Base-by-base conservation (phyloP, 2,329 filamentous ascomycete species). In the Aspergillus tamarii region DNA sequence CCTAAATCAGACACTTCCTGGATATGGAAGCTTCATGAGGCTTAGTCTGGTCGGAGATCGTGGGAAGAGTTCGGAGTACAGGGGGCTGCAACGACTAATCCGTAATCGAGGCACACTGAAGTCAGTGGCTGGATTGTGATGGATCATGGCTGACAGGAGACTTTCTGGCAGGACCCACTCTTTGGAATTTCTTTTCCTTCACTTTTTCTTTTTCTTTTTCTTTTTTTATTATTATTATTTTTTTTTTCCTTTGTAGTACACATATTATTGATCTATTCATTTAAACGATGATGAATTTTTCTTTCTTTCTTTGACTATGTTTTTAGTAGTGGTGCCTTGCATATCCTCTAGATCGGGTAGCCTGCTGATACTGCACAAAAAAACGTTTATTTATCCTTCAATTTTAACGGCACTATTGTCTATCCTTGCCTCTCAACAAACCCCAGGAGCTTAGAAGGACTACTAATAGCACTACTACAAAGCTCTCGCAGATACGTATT, bases 371-470 rank as follows among this genome's bases (percentile, higher is more conserved):
- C 39, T 41, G 16, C 39, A 41, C 39, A 41, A 19, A 41, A 19
- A 1, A 39, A 41, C 39, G 16, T 41, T 41, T 41, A 41, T 41
- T 41, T 41, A 41, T 41, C 19, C 16, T 41, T 41, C 39, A 41
- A 41, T 41, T n/a, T 8, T 34, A 53, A 16, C 36, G 16, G 19
- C 23, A 16, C 60, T 54, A 54, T 54, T 54, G 32, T 28, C 28
- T 58, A 39, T 59, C 62, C 59, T 59, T 61, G 39, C 55, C 59
- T 61, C 48, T 55, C 54, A 34, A 58, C 30, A 52, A 59, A 36
- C 48, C 48, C 39, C 45, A 54, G 30, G 16, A 36, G 23, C 50
- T 52, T 41, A 16, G 16, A 19, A 39, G 36, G 36, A 39, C 36
- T n/a, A 41, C 2, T n/a, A 41, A 8, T n/a, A 41, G 8, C 9